These are phyloP conservation scores for Uncinocarpus reesii DNA, from an alignment of 2,329 filamentous ascomycete species.

Conservation along the genomic window DNA sequence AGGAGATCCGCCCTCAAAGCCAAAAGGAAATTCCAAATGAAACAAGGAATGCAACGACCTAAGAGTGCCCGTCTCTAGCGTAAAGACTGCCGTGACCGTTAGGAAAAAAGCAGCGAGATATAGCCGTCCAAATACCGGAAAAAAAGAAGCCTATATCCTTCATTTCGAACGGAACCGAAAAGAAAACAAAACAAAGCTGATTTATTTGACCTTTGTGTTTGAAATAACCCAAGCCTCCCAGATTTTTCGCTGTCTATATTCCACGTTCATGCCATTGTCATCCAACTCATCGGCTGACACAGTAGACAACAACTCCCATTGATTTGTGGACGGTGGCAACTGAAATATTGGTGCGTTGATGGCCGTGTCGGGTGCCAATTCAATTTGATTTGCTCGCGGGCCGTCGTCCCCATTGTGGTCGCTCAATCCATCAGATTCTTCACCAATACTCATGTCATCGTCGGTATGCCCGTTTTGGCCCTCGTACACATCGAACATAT, in stretches of 20 bases:
- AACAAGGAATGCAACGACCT: not conserved
- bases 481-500: slow-evolving; percentile 17
- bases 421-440: slow-evolving; percentile 18
- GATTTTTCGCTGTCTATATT: slow-evolving; percentile 25
- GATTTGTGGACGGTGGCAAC: slow-evolving; percentile 14
- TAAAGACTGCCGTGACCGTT: not conserved
- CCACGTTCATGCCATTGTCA: slow-evolving; percentile 29
- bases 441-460: slow-evolving; percentile 16
- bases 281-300: slow-evolving; percentile 28
- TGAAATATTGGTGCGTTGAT: slow-evolving; percentile 11
- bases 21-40: not conserved
- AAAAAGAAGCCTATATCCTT: not conserved
- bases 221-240: slow-evolving; percentile 35
- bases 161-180: not conserved
- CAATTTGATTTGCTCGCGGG: slow-evolving; percentile 18
- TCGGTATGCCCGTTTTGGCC: slow-evolving; percentile 9
- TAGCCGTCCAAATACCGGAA: not conserved
- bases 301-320: slow-evolving; percentile 22
- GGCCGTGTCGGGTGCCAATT: slow-evolving; percentile 18
- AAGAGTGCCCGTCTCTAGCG: not conserved
- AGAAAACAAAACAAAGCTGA: not conserved
- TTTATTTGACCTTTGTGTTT: slow-evolving; percentile 9
- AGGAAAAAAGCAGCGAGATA: not conserved
- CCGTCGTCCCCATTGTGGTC: slow-evolving; percentile 19
- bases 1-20: not conserved